A percentile compares a stretch with the other conserved stretches of the same genome.
phyloP scores from a whole-genome alignment of 441 rosid species.

The Populus hybrid region DNA sequence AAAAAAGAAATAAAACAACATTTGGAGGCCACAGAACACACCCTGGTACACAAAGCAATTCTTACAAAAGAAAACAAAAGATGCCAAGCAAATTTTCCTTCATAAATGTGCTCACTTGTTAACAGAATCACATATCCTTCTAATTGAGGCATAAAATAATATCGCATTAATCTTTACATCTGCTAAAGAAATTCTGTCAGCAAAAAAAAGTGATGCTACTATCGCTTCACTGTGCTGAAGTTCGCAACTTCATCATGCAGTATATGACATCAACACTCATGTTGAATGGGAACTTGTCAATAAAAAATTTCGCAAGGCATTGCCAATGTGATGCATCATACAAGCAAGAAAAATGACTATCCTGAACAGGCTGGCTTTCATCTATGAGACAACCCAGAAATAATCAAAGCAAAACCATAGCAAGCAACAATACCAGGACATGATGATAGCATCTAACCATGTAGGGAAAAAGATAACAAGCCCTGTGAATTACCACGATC shows the following conservation, averaged over 20 bases:
- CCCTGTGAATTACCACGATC: neutral
- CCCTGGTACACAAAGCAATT: neutral
- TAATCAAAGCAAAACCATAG: conserved; percentile 2
- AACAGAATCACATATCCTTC: neutral
- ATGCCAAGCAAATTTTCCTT: neutral
- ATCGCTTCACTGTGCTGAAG: neutral
- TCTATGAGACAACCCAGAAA: neutral
- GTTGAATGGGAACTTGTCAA: neutral
- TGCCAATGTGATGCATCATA: neutral
- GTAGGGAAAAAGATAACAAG: neutral
- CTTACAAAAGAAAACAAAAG: neutral
- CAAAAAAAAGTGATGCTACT: neutral
- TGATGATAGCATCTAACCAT: neutral
- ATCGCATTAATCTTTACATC: neutral
- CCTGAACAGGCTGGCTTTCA: neutral
- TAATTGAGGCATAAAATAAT: neutral
- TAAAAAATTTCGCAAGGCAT: neutral
- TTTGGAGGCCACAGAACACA: neutral
- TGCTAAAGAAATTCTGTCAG: neutral
- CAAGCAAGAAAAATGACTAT: neutral
- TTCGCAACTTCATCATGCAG: neutral
- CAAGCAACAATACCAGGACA: neutral
- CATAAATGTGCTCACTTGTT: neutral
- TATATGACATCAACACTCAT: neutral
- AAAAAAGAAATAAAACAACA: conserved; percentile 5